A percentile compares a stretch with the other conserved stretches of the same genome.
These are phyloP conservation scores for Rhizopogon rudus DNA, from an alignment of 768 basidiomycete species.

Conservation along the genomic window DNA sequence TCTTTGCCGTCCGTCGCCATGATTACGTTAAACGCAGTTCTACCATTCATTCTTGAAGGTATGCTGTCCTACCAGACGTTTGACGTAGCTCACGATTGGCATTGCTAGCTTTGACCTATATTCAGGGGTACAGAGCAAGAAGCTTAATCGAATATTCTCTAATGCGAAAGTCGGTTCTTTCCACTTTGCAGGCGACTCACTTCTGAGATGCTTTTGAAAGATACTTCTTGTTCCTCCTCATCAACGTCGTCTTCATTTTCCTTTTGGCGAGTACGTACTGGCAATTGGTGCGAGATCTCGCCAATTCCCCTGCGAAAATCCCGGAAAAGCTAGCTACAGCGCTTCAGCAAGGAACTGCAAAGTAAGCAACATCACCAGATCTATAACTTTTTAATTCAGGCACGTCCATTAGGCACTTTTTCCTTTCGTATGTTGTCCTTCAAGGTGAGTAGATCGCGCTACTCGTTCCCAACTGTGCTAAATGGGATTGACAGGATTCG, in stretches of 20 bases:
- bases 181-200: not conserved
- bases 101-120: conserved; percentile 62
- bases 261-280: conserved; percentile 88
- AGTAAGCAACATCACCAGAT: conserved; percentile 28
- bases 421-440: conserved; percentile 78
- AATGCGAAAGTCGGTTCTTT: conserved; percentile 70
- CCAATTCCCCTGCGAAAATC: conserved; percentile 90
- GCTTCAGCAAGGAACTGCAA: conserved; percentile 71
- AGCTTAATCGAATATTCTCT: conserved; percentile 94
- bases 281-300: conserved; percentile 87
- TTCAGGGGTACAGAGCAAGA: conserved; percentile 86
- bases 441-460: conserved; percentile 47
- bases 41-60: conserved; percentile 92
- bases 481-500: conserved; percentile 51
- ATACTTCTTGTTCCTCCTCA: conserved; percentile 89
- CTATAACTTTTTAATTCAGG: conserved; percentile 9
- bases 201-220: conserved; percentile 34
- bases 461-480: not conserved
- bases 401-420: conserved; percentile 56
- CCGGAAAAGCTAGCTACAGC: conserved; percentile 89
- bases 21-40: conserved; percentile 80
- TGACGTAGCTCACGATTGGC: not conserved
- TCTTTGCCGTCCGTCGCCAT: conserved; percentile 89
- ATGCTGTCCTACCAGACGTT: conserved; percentile 2
- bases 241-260: conserved; percentile 95